Conservation (phyloP, 2,329 filamentous ascomycete species). For the Calonectria montana region DNA sequence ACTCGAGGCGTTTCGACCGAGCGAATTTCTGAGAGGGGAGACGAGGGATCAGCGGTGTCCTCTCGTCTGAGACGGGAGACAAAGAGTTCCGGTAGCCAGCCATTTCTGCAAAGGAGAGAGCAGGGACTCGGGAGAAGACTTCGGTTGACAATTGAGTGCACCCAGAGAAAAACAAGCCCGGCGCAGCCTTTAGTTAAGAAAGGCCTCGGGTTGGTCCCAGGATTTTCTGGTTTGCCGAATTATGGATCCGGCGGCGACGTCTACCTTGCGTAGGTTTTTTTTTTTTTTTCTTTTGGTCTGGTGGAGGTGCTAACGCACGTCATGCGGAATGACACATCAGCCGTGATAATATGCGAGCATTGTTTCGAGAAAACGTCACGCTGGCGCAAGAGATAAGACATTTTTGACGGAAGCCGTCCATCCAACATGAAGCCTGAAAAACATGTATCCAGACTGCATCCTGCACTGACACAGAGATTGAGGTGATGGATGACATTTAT, state of each 20-base stretch:
- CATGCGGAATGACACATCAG: background rate
- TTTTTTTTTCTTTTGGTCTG: background rate
- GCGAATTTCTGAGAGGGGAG: background rate
- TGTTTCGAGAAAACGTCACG: background rate
- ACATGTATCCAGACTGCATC: background rate
- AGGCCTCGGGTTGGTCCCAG: background rate
- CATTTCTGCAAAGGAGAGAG: background rate
- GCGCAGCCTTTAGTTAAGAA: background rate
- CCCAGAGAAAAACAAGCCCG: background rate
- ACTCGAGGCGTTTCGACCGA: constrained; percentile 22
- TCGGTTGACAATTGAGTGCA: background rate
- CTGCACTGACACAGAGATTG: background rate
- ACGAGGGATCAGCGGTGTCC: constrained; percentile 29
- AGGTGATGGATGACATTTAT: background rate
- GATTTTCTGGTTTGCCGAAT: background rate
- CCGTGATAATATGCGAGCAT: background rate
- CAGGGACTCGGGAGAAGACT: background rate
- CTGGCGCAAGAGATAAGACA: background rate
- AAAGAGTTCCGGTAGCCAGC: background rate
- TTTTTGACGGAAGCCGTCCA: background rate
- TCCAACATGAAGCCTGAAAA: background rate
- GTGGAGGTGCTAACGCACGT: background rate
- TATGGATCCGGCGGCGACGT: background rate
- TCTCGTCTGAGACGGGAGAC: constrained; percentile 28
- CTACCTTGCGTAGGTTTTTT: background rate